Evolutionary conservation across 75 land plant genomes (phyloP).

Genomic region (Cryptomeria japonica): DNA sequence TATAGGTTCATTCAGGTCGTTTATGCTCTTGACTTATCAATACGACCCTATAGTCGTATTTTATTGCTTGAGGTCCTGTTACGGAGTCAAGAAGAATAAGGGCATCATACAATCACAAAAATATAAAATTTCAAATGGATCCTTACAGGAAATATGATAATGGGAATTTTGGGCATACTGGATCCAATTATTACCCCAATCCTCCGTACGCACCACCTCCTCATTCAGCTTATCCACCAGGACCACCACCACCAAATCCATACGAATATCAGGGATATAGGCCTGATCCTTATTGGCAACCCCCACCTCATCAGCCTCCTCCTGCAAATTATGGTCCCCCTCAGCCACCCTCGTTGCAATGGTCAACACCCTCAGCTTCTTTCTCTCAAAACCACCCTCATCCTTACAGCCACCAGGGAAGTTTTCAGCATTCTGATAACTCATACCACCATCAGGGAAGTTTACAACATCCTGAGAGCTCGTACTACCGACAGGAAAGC

Average conservation of each 20-base stretch:
- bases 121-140: not conserved
- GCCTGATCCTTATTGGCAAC: not conserved
- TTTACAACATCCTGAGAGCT: not conserved
- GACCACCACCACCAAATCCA: conserved; percentile 3
- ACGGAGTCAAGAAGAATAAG: not conserved
- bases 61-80: not conserved
- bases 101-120: not conserved
- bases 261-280: not conserved
- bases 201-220: not conserved
- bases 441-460: not conserved
- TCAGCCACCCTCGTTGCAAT: not conserved
- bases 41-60: not conserved
- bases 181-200: conserved; percentile 6
- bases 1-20: not conserved
- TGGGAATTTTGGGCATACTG: not conserved
- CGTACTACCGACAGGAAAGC: not conserved
- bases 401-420: not conserved
- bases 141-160: not conserved
- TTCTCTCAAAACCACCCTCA: not conserved
- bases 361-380: conserved; percentile 6
- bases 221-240: conserved; percentile 2
- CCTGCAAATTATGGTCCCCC: not conserved
- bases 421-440: not conserved
- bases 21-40: not conserved
- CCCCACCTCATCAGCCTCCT: not conserved